Base-by-base conservation (phyloP, 345 rosid genomes). In the Eucalyptus marginata region DNA sequence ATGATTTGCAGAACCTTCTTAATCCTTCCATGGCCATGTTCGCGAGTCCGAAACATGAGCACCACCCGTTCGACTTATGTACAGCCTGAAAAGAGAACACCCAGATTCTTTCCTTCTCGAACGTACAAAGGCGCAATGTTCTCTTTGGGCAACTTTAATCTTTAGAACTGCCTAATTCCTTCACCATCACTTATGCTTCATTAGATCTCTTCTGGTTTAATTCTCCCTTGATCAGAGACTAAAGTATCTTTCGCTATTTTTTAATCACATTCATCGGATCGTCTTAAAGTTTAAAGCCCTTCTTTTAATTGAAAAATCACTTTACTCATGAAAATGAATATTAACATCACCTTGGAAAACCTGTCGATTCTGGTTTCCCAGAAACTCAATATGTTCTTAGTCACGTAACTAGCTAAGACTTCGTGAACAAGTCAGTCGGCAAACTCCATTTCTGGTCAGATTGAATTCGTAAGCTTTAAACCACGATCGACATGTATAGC, bases 51-150 rank as follows among this genome's bases (percentile, higher is more conserved):
- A 50, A 22, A 25, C 44, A 29, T 5, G 87, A n/a, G 31, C 54
- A 49, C 36, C 49, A 14, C 86, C 62, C 7, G 20, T 18, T 84
- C 52, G 51, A 17, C 44, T n/a, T n/a, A 86, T 76, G 84, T 88
- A 51, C 16, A 87, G 87, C n/a, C 36, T 20, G n/a, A 10, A 5
- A 85, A 84, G 31, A 25, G 40, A n/a, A 40, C 16, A 22, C 46
- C 86, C 84, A 22, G 54, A 90, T 93, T 90, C 93, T 86, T 93
- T 90, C 43, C 94, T 93, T 93, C 80, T 31, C 81, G 52, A 47
- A 51, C 33, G 33, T 9, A 89, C 58, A 89, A 89, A 80, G 51
- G 87, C n/a, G 88, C 3, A 31, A 36, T 25, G 88, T 88, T 76
- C 81, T 49, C 56, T 25, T 17, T 2, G 13, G 44, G 68, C 83